Percentiles rank a stretch among this genome's conserved stretches.
Evolutionary conservation across 2,329 filamentous ascomycete species (phyloP).

Genomic region (Penicillium sp.): DNA sequence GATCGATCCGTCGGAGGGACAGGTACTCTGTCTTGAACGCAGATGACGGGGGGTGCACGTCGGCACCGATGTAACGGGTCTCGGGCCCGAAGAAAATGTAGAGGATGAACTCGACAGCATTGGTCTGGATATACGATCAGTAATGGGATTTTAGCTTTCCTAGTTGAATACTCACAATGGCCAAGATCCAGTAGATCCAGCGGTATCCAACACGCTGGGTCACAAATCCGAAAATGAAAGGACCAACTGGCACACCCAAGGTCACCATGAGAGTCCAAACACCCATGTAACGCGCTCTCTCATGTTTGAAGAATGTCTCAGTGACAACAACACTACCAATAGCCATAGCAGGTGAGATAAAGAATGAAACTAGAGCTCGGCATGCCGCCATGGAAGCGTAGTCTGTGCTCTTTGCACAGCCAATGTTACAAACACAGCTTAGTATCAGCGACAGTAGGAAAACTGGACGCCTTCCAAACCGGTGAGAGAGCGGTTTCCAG

Average conservation of each 20-base stretch:
- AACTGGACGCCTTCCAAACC: slow-evolving; percentile 56
- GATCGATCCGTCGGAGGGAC: slow-evolving; percentile 52
- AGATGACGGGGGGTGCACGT: slow-evolving; percentile 25
- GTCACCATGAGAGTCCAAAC: slow-evolving; percentile 57
- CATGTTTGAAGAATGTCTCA: slow-evolving; percentile 57
- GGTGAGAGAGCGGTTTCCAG: slow-evolving; percentile 57
- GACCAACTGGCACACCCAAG: slow-evolving; percentile 46
- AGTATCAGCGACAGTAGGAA: slow-evolving; percentile 54
- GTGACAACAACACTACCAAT: slow-evolving; percentile 58
- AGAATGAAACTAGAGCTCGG: slow-evolving; percentile 53
- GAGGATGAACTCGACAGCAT: slow-evolving; percentile 55
- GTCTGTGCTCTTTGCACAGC: slow-evolving; percentile 51
- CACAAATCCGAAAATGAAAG: slow-evolving; percentile 46
- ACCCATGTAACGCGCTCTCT: slow-evolving; percentile 56
- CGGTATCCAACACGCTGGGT: slow-evolving; percentile 54
- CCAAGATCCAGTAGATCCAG: slow-evolving; percentile 61
- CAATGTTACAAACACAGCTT: slow-evolving; percentile 53
- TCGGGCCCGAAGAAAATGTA: slow-evolving; percentile 57
- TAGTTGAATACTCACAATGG: slow-evolving; percentile 46
- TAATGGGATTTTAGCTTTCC: slow-evolving; percentile 11
- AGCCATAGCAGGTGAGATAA: slow-evolving; percentile 53
- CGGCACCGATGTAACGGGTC: slow-evolving; percentile 49
- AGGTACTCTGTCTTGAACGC: slow-evolving; percentile 47
- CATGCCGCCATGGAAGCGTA: slow-evolving; percentile 54
- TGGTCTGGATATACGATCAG: slow-evolving; percentile 42